Base-by-base conservation (phyloP, 2,329 filamentous ascomycete genomes). In the Colletotrichum gloeosporioides region DNA sequence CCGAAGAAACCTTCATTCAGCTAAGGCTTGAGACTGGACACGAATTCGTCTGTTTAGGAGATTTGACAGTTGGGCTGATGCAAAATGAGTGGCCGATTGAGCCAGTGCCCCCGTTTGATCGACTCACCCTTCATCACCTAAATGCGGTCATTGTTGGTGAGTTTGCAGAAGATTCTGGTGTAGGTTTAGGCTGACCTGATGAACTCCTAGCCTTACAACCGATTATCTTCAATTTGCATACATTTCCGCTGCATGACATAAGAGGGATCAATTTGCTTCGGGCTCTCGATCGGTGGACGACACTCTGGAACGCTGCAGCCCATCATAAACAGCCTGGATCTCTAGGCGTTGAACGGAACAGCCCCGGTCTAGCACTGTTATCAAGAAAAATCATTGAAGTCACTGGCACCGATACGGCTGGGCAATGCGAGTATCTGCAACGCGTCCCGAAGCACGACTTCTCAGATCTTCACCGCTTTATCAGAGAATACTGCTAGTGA, bases 371-470 rank as follows among this genome's bases (percentile, higher is more conserved):
- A 22, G 44, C 44, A 53, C n/a, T 53, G 0, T 4, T 53, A 13
- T 53, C 44, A 13, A 53, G 3, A 22, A 53, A 4, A 22, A 22
- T 53, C n/a, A 22, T 53, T 22, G 44, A 53, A 53, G 2, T 0
- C 3, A 22, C 44, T 1, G n/a, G 44, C 6, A 22, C n/a, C 10
- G 44, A 53, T 1, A 0, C n/a, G 2, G 10, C n/a, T 22, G 1
- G n/a, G n/a, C 44, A 53, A 4, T 53, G n/a, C 44, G n/a, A 13
- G 1, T 53, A 53, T 2, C 1, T 53, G 44, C n/a, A 53, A 8
- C 44, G 44, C n/a, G 0, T 53, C 2, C 44, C 44, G 44, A 53
- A 53, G 44, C 44, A 53, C 10, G 44, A 53, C n/a, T 53, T 53
- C 44, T 53, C 44, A 53, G 44, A 22, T 53, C 44, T 53, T 22